Evolutionary conservation across 495 filamentous ascomycete species (phyloP).

Genomic region (Neurospora africana): DNA sequence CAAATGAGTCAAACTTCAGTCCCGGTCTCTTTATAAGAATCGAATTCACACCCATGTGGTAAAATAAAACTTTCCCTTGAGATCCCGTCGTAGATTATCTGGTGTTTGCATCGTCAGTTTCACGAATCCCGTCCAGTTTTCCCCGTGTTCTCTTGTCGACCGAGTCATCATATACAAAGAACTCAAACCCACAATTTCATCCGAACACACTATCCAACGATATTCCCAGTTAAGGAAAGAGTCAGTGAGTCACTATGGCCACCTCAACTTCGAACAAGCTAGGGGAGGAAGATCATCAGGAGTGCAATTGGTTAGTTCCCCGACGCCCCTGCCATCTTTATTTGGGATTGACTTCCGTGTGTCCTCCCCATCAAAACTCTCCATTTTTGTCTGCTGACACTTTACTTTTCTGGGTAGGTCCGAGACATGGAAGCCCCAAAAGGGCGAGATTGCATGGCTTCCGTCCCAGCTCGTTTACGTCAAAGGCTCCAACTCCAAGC

Average conservation of each 20-base stretch:
- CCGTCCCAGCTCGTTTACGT: neutral
- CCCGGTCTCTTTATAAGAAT: no score
- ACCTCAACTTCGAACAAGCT: neutral
- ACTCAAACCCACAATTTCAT: neutral
- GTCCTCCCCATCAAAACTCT: neutral
- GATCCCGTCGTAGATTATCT: no score
- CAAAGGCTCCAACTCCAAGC: no score
- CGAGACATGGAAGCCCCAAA: neutral
- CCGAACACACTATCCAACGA: neutral
- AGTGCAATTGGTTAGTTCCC: neutral
- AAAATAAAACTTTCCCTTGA: no score
- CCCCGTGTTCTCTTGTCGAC: no score
- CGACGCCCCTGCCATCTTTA: neutral
- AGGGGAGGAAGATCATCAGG: neutral
- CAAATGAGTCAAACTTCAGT: no score
- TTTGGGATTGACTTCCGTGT: neutral
- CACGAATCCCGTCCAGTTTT: no score
- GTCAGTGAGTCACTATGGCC: neutral
- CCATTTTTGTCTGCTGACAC: neutral
- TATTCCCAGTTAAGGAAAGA: neutral
- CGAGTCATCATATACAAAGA: no score
- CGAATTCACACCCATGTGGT: no score
- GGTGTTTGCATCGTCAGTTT: no score
- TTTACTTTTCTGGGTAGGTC: neutral
- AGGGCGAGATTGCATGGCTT: neutral